Evolutionary conservation across 2,329 filamentous ascomycete genomes (phyloP).

Genomic region (Talaromyces amestolkiae): DNA sequence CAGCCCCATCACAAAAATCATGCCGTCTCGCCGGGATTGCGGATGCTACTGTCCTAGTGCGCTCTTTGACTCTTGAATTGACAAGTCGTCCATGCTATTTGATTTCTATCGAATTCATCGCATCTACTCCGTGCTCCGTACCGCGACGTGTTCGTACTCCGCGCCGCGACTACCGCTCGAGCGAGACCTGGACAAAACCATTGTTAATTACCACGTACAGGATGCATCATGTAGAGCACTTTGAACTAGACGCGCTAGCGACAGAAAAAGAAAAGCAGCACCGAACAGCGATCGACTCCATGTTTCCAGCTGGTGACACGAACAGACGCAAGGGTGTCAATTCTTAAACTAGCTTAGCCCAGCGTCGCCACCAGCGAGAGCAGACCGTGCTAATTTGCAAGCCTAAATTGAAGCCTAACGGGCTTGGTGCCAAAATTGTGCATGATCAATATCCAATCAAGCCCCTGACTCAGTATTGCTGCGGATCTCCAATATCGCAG

Average conservation of each 20-base stretch:
- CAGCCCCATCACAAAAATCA: slow-evolving; percentile 9
- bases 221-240: background rate
- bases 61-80: background rate
- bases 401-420: background rate
- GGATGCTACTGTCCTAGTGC: slow-evolving; percentile 2
- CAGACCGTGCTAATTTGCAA: slow-evolving; percentile 13
- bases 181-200: background rate
- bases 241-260: background rate
- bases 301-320: slow-evolving; percentile 6
- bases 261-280: background rate
- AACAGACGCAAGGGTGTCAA: slow-evolving; percentile 10
- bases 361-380: slow-evolving; percentile 9
- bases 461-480: slow-evolving; percentile 1
- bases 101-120: background rate
- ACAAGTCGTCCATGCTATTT: too few species aligned
- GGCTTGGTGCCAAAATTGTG: background rate
- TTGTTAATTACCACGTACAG: background rate
- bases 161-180: too few species aligned
- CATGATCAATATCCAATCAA: slow-evolving; percentile 7
- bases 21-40: slow-evolving; percentile 14
- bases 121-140: background rate
- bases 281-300: background rate
- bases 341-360: background rate
- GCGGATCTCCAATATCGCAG: slow-evolving; percentile 9
- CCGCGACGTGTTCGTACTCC: too few species aligned